Conservation (phyloP, 495 filamentous ascomycete genomes). For the Glutinoglossum americanum region DNA sequence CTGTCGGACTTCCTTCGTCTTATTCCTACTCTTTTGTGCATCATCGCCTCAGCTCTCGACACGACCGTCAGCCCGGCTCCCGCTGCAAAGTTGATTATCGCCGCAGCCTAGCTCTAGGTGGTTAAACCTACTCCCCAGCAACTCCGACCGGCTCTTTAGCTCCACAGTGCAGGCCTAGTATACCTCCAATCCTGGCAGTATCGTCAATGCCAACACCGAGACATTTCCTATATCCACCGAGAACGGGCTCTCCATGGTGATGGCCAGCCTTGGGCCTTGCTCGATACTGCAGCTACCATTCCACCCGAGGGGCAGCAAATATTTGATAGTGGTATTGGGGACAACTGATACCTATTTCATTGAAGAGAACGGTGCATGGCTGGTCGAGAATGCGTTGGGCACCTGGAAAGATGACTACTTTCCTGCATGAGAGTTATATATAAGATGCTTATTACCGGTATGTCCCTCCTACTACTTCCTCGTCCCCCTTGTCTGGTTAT, state of each 20-base stretch:
- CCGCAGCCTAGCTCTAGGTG: conserved; percentile 18
- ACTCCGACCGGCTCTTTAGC: conserved; percentile 23
- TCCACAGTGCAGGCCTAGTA: conserved; percentile 16
- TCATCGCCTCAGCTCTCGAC: conserved; percentile 10
- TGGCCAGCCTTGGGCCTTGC: conserved; percentile 23
- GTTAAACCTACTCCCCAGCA: conserved; percentile 18
- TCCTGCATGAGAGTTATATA: conserved; percentile 11
- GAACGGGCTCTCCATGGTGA: conserved; percentile 17
- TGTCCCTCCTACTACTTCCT: not conserved
- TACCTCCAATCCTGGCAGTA: not conserved
- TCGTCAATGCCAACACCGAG: not conserved
- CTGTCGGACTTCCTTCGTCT: not conserved
- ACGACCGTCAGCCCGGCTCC: conserved; percentile 13
- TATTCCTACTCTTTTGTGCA: not conserved
- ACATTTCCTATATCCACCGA: conserved; percentile 9
- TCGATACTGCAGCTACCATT: conserved; percentile 25
- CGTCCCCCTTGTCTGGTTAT: not conserved
- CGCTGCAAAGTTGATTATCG: conserved; percentile 12
- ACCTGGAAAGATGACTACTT: conserved; percentile 26
- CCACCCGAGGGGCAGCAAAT: conserved; percentile 23
- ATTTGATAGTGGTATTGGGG: conserved; percentile 20
- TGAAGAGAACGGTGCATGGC: conserved; percentile 20
- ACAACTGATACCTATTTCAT: conserved; percentile 23
- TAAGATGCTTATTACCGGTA: not conserved
- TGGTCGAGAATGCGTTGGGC: conserved; percentile 14